phyloP scores from a whole-genome alignment of 768 basidiomycete genomes.

The Tylopilus sp. region DNA sequence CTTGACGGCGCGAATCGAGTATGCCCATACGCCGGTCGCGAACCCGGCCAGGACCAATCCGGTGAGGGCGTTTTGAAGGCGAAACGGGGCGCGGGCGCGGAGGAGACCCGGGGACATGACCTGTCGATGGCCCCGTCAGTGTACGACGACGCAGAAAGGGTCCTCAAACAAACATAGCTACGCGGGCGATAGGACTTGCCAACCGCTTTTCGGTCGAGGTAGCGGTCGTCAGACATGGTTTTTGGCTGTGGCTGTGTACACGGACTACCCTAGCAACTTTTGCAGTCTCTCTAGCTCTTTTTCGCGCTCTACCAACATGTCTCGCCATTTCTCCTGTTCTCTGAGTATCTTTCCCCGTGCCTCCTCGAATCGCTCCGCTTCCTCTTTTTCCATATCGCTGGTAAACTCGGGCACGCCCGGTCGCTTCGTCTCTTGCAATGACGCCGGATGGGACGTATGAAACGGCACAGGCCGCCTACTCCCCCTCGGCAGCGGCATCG shows the following conservation, averaged over 20 bases:
- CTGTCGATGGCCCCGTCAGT: conserved; percentile 23
- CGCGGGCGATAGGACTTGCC: conserved; percentile 37
- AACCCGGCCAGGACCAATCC: conserved; percentile 72
- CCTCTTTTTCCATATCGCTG: conserved; percentile 80
- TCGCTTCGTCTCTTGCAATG: conserved; percentile 61
- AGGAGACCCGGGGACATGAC: conserved; percentile 83
- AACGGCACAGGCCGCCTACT: conserved; percentile 65
- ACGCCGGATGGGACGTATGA: conserved; percentile 55
- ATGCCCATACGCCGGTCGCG: conserved; percentile 80
- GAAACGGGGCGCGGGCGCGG: conserved; percentile 86
- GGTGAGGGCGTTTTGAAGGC: conserved; percentile 72
- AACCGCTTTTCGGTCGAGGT: conserved; percentile 33
- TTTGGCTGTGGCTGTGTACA: conserved; percentile 17
- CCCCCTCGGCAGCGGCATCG: conserved; percentile 70
- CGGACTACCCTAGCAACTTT: conserved; percentile 34
- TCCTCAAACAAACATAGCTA: conserved; percentile 28
- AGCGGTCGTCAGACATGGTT: conserved; percentile 33
- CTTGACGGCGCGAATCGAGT: conserved; percentile 91
- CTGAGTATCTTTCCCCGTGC: conserved; percentile 66
- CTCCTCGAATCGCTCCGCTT: conserved; percentile 73
- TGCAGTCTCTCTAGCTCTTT: conserved; percentile 73
- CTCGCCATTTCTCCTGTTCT: conserved; percentile 74
- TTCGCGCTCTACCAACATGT: conserved; percentile 71
- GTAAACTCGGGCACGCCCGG: conserved; percentile 82
- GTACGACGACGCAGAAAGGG: no score